Evolutionary conservation across 2,329 filamentous ascomycete genomes (phyloP).

Genomic region (Stagonosporopsis rhizophila): DNA sequence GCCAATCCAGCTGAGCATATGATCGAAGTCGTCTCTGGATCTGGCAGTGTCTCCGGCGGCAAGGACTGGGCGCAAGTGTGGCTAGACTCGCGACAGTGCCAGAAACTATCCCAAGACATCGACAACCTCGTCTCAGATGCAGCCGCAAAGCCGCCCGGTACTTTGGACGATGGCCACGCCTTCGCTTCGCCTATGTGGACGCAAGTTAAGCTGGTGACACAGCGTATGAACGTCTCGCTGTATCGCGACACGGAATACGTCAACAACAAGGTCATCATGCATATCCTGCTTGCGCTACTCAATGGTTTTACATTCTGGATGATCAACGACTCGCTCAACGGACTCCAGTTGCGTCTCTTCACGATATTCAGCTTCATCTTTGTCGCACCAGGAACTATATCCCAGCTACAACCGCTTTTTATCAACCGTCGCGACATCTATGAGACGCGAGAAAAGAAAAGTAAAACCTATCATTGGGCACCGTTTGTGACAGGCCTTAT

Average conservation of each 20-base stretch:
- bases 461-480: not conserved
- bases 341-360: not conserved
- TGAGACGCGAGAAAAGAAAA: not conserved
- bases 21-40: not conserved
- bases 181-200: not conserved
- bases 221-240: not conserved
- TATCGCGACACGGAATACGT: not conserved
- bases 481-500: not conserved
- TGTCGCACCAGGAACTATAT: not conserved
- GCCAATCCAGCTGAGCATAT: not conserved
- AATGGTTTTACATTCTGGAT: slow-evolving; percentile 1
- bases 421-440: not conserved
- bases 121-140: not conserved
- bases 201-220: not conserved
- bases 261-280: slow-evolving; percentile 1
- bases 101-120: not conserved
- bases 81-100: not conserved
- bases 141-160: not conserved
- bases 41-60: not conserved
- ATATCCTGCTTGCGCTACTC: not conserved
- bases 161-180: not conserved
- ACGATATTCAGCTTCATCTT: not conserved
- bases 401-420: not conserved
- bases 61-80: not conserved
- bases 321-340: not conserved